phyloP scores from a whole-genome alignment of 164 flowering plant species.

The Magnolia officinalis region DNA sequence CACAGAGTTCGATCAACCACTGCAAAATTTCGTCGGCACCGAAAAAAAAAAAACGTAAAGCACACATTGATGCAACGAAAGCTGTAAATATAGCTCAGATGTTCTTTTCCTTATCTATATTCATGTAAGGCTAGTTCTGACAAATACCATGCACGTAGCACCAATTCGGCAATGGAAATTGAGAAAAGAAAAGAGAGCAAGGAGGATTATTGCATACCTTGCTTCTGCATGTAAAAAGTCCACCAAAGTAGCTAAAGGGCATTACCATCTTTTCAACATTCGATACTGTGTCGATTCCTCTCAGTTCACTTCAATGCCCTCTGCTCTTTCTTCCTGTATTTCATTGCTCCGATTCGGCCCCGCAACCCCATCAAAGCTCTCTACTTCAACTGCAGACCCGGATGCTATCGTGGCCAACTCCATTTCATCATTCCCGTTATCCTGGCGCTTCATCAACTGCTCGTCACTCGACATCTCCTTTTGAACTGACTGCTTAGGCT shows the following conservation, averaged over 20 bases:
- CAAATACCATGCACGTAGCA: not conserved
- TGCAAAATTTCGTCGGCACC: too few species aligned
- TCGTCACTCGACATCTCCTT: conserved; percentile 40
- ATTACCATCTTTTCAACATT: not conserved
- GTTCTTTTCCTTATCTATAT: too few species aligned
- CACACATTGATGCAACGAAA: too few species aligned
- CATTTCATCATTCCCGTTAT: conserved; percentile 3
- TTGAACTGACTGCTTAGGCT: conserved; percentile 48
- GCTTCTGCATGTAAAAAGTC: not conserved
- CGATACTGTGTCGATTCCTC: not conserved
- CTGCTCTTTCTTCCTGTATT: conserved; percentile 36
- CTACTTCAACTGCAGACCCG: conserved; percentile 52
- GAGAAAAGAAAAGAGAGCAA: not conserved
- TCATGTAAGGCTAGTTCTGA: not conserved
- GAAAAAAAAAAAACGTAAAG: too few species aligned
- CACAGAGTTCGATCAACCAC: too few species aligned
- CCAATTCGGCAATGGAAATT: not conserved
- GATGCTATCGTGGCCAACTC: conserved; percentile 41
- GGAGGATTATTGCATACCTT: not conserved
- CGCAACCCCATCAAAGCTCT: conserved; percentile 27
- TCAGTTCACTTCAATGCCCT: conserved; percentile 11
- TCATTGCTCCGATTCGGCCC: conserved; percentile 22
- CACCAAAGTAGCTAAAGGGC: not conserved
- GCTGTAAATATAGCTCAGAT: too few species aligned
- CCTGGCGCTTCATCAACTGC: conserved; percentile 58